Base-by-base conservation (phyloP, 768 basidiomycete genomes). In the Calocybe indica region DNA sequence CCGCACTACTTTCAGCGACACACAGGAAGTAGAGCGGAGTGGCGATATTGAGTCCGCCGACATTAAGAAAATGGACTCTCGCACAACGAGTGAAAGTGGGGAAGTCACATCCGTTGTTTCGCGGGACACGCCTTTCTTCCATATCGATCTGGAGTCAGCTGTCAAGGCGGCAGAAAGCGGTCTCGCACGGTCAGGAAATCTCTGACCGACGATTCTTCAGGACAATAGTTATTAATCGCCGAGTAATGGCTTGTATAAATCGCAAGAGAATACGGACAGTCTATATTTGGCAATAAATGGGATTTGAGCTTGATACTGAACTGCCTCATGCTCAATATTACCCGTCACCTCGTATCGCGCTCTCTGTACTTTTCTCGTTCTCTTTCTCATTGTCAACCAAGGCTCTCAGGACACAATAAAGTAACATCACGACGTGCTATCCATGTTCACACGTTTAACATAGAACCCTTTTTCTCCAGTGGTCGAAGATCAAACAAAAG, bases 41-140 rank as follows among this genome's bases (percentile, higher is more conserved):
- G 49, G 61, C 33, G 73, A 72, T 55, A 50, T 62, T 30, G 71
- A 69, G 51, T 59, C 56, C 10, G 65, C 53, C 7, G 69, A 66
- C 30, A 43, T 63, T 8, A 72, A 73, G 51, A 67, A 66, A 42
- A 52, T 53, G 46, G 9, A 54, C 50, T 41, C 51, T 49, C 40
- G 47, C 43, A 44, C 34, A 37, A 40, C 49, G 47, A 37, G 52
- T 40, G 6, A 2, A 33, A 10, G 49, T 36, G 7, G 51, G 7
- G 68, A 58, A n/a, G 63, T 61, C 45, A 70, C 58, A 12, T 66
- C 75, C 11, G 57, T 85, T 36, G 60, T 82, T 30, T 62, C 72
- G 1, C 53, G 70, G 7, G 74, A 77, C 35, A 91, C 87, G 6
- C 88, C 88, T 7, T 90, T 83, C 75, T 95, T 97, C 85, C 95